Evolutionary conservation across 495 filamentous ascomycete species (phyloP).

Genomic region (Aspergillus carlsbadensis): DNA sequence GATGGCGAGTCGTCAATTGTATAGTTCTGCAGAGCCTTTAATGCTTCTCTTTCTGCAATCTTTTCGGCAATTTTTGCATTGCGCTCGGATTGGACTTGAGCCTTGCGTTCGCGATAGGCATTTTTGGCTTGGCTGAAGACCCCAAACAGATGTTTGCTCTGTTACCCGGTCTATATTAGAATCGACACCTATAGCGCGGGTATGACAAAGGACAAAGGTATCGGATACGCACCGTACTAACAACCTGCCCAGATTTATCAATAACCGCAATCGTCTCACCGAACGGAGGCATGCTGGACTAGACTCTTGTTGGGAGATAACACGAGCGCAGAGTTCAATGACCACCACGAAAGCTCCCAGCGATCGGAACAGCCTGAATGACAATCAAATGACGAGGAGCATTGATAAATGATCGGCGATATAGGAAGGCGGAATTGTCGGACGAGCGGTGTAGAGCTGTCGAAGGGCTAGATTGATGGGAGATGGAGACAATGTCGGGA

Average conservation of each 20-base stretch:
- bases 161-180: constrained; percentile 25
- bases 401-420: constrained; percentile 12
- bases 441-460: constrained; percentile 28
- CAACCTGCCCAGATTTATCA: constrained; percentile 89
- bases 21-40: constrained; percentile 46
- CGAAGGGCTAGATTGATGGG: constrained; percentile 7
- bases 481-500: constrained; percentile 14
- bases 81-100: constrained; percentile 68
- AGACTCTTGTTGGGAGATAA: constrained; percentile 1
- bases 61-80: constrained; percentile 56
- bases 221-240: constrained; percentile 71
- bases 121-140: constrained; percentile 87
- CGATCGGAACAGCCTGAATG: constrained; percentile 5
- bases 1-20: constrained; percentile 53
- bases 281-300: constrained; percentile 42
- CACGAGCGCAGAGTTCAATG: constrained; percentile 7
- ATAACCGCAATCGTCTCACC: constrained; percentile 83
- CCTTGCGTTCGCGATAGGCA: constrained; percentile 80
- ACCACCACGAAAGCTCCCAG: constrained; percentile 8
- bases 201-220: background rate
- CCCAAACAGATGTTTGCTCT: constrained; percentile 85
- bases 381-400: constrained; percentile 16
- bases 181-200: background rate
- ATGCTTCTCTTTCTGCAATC: constrained; percentile 51
- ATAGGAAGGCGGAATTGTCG: background rate